These are phyloP conservation scores for Choiromyces venosus DNA, from an alignment of 495 filamentous ascomycete species.

Conservation along the genomic window DNA sequence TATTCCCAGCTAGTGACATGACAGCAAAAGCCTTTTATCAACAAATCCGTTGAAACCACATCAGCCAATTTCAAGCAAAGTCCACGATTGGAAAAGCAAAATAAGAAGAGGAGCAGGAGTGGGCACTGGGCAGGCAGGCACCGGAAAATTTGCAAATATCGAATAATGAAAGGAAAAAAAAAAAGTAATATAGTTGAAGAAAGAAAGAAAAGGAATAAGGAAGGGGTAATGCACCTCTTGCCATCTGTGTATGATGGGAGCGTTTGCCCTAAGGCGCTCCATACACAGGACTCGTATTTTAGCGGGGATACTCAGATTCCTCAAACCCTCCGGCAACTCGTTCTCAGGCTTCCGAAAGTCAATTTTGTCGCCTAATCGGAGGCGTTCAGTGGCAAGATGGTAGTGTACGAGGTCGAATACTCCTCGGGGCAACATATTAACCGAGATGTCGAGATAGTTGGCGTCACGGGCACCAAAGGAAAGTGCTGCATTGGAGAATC, in stretches of 20 bases:
- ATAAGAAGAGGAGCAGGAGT: not conserved
- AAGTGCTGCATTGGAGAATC: conserved; percentile 69
- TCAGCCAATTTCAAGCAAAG: conserved; percentile 6
- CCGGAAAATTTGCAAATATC: not conserved
- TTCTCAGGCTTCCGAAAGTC: conserved; percentile 12
- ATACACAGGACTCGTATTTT: conserved; percentile 62
- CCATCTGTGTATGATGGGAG: conserved; percentile 64
- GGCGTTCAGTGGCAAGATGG: conserved; percentile 64
- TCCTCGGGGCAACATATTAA: conserved; percentile 71
- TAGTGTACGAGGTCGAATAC: conserved; percentile 77
- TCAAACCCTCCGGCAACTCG: conserved; percentile 44
- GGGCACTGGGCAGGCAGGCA: no score
- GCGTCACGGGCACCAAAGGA: conserved; percentile 71
- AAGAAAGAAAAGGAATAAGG: not conserved
- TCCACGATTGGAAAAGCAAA: not conserved
- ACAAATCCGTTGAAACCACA: conserved; percentile 9
- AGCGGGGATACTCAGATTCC: conserved; percentile 37
- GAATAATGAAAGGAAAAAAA: not conserved
- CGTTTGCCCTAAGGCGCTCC: conserved; percentile 68
- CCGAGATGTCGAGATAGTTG: conserved; percentile 78
- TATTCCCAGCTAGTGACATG: conserved; percentile 72
- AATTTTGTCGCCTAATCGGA: conserved; percentile 45
- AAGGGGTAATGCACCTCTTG: conserved; percentile 63
- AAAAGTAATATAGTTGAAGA: not conserved
- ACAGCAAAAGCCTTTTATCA: conserved; percentile 68